Evolutionary conservation across 2,329 filamentous ascomycete species (phyloP), one percentile per base, ranked within the genome.

Genomic region (Chalaropsis ovoidea): DNA sequence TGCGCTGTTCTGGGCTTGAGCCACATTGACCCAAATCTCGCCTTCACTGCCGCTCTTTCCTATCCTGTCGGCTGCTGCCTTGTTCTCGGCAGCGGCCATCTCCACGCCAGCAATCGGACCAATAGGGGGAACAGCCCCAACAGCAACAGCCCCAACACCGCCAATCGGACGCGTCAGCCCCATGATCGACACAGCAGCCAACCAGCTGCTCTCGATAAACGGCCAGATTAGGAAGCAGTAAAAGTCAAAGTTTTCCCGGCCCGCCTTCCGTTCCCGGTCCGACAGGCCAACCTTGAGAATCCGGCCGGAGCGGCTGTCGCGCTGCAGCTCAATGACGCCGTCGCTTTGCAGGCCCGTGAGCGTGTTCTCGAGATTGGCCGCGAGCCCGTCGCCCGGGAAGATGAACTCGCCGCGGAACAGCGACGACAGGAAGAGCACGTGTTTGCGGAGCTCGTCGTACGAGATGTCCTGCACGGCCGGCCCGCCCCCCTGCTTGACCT

Each of bases 161-260:
- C 72, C 77, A 0, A 75, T 72, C 2, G 90, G 90, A 1, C 92
- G 91, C 0, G 89, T 87, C 15, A 97, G 80, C 56, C 93, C 92
- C 78, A 96, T 87, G 0, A 97, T 79, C 0, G 89, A 90, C 0
- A 97, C 87, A 0, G 91, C 88, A 11, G 90, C 92, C 1, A 99
- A 82, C 94, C 94, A 99, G 63, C 84, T 87, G 0, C 92, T 88
- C 75, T 99, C 94, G 70, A 97, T 92, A 70, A 99, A 99, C 0
- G 94, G 94, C 94, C 94, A 99, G 69, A 99, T 90, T 22, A 99
- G 77, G 80, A 97, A 99, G 77, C 93, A 97, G 77, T 97, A 97
- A 75, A 99, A 99, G 73, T 99, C 94, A 72, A 89, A 99, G 71
- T 96, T 97, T 75, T 99, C 94, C 45, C 93, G 81, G 1, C 94